phyloP scores from a whole-genome alignment of 176 grass and related monocot genomes.

The Puccinellia tenuiflora region DNA sequence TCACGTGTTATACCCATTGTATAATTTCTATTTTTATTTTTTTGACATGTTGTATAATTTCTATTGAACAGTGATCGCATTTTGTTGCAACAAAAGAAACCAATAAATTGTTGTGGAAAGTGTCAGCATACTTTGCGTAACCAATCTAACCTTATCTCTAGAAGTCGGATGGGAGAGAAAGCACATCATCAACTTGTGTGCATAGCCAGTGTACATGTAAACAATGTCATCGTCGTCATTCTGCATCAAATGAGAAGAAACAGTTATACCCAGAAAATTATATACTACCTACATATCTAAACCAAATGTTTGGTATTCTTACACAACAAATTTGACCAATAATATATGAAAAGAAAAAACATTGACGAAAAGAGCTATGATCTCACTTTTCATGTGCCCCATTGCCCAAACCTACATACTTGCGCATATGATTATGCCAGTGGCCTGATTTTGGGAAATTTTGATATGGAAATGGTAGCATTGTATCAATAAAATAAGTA shows the following conservation, averaged over 20 bases:
- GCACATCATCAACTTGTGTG: slow-evolving; percentile 96
- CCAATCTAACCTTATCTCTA: slow-evolving; percentile 71
- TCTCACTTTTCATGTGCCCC: neutral
- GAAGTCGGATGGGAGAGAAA: slow-evolving; percentile 86
- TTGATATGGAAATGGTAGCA: neutral
- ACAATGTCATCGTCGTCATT: slow-evolving; percentile 92
- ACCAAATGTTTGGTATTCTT: neutral
- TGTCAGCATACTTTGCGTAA: slow-evolving; percentile 4
- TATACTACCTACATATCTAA: neutral
- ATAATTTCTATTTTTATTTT: neutral
- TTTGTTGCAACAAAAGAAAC: slow-evolving; percentile 1
- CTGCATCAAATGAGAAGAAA: slow-evolving; percentile 54
- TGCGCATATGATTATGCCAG: neutral
- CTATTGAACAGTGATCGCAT: neutral
- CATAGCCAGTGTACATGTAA: slow-evolving; percentile 90
- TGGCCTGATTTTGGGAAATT: neutral
- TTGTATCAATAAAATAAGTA: neutral
- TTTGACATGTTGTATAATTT: neutral
- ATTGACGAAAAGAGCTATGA: neutral
- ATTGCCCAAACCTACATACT: neutral
- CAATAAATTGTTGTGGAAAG: neutral
- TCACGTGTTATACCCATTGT: neutral
- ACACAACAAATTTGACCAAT: neutral
- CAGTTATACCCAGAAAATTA: neutral
- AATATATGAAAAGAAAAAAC: neutral